These are phyloP conservation scores for Claviceps fusiformis DNA, from an alignment of 2,329 filamentous ascomycete genomes.

Conservation along the genomic window DNA sequence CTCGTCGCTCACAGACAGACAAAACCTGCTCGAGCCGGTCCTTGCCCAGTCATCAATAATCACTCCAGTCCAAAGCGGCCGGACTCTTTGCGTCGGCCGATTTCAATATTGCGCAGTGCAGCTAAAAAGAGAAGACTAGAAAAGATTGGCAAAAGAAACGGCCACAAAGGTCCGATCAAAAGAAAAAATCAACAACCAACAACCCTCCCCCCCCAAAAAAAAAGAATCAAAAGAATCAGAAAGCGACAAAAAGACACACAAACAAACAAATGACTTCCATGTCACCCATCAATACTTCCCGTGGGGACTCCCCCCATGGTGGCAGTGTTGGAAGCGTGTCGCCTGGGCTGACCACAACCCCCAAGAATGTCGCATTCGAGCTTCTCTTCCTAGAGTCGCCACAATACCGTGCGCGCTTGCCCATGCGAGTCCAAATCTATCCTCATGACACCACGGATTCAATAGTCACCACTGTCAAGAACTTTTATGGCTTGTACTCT, in stretches of 20 bases:
- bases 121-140: neutral
- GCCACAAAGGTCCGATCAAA: too few species aligned
- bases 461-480: conserved; percentile 96
- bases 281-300: conserved; percentile 27
- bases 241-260: neutral
- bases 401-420: conserved; percentile 59
- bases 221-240: neutral
- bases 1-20: conserved; percentile 9
- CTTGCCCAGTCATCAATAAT: conserved; percentile 11
- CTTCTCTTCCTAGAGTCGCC: conserved; percentile 55
- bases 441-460: conserved; percentile 94
- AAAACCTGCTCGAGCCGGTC: conserved; percentile 19
- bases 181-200: neutral
- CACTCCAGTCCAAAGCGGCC: conserved; percentile 9
- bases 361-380: conserved; percentile 71
- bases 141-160: neutral
- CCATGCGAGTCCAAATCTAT: conserved; percentile 83
- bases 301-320: conserved; percentile 23
- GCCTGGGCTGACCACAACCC: conserved; percentile 32
- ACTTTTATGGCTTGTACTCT: conserved; percentile 94
- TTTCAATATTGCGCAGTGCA: neutral
- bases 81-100: conserved; percentile 10
- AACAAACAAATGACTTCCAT: conserved; percentile 28
- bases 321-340: conserved; percentile 32
- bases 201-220: too few species aligned